These are phyloP conservation scores for Lactarius pseudohatsudake DNA, from an alignment of 768 basidiomycete species.

Conservation along the genomic window DNA sequence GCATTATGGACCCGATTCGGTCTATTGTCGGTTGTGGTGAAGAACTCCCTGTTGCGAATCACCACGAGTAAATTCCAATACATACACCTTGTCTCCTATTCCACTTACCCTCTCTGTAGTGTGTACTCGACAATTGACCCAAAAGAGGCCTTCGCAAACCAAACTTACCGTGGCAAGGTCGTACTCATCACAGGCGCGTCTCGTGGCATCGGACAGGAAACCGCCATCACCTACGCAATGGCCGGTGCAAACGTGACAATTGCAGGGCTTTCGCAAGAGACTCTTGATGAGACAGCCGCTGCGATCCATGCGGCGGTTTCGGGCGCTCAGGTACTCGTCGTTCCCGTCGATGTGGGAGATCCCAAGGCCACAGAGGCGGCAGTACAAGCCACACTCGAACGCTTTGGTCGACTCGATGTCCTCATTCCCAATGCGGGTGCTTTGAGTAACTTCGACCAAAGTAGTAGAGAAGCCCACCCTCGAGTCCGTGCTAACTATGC, in stretches of 20 bases:
- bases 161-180: constrained; percentile 21
- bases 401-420: no score
- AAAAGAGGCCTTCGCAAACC: not conserved
- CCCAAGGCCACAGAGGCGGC: no score
- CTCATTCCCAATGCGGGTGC: no score
- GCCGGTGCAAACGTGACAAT: constrained; percentile 24
- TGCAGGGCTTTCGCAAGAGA: constrained; percentile 2
- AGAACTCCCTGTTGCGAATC: not conserved
- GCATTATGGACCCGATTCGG: not conserved
- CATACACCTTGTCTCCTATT: not conserved
- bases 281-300: constrained; percentile 24
- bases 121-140: not conserved
- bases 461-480: no score
- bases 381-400: no score
- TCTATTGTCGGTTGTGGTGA: not conserved
- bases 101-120: not conserved
- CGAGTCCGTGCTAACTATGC: no score
- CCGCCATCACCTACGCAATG: constrained; percentile 19
- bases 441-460: no score
- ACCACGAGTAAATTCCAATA: not conserved
- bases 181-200: constrained; percentile 16
- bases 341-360: no score
- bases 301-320: constrained; percentile 4
- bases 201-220: constrained; percentile 22
- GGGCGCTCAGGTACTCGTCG: not conserved